phyloP scores from a whole-genome alignment of 495 filamentous ascomycete genomes.

The Apiosordaria backusii region DNA sequence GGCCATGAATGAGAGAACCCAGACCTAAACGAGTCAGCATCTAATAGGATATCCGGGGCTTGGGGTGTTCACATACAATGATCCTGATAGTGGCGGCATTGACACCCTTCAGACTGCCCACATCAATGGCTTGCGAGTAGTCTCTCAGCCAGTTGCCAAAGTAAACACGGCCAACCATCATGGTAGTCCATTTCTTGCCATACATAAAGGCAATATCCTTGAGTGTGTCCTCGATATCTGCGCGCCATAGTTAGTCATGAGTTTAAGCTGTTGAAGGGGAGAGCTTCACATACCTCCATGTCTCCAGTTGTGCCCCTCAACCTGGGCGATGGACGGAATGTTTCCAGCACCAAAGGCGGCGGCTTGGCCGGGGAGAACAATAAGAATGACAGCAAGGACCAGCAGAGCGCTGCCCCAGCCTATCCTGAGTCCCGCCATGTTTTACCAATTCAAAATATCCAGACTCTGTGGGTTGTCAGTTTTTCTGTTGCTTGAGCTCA shows the following conservation, averaged over 20 bases:
- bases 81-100: slow-evolving; percentile 89
- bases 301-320: slow-evolving; percentile 94
- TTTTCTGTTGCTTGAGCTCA: background rate
- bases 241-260: background rate
- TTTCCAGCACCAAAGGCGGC: slow-evolving; percentile 93
- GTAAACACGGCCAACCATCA: slow-evolving; percentile 85
- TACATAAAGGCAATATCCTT: slow-evolving; percentile 82
- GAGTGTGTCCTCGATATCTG: slow-evolving; percentile 84
- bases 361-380: slow-evolving; percentile 60
- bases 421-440: slow-evolving; percentile 40
- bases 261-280: background rate
- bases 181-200: slow-evolving; percentile 91
- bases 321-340: slow-evolving; percentile 86
- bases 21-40: slow-evolving; percentile 43
- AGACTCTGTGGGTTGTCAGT: background rate
- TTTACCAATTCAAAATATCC: background rate
- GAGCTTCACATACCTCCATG: slow-evolving; percentile 60
- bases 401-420: slow-evolving; percentile 46
- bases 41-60: slow-evolving; percentile 5
- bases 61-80: slow-evolving; percentile 42
- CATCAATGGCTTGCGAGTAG: slow-evolving; percentile 87
- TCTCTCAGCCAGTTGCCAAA: slow-evolving; percentile 81
- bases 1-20: slow-evolving; percentile 86
- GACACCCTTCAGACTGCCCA: slow-evolving; percentile 83
- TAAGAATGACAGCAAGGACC: slow-evolving; percentile 48